Conservation (phyloP, 2,329 filamentous ascomycete species). For the Epichloe baconii region DNA sequence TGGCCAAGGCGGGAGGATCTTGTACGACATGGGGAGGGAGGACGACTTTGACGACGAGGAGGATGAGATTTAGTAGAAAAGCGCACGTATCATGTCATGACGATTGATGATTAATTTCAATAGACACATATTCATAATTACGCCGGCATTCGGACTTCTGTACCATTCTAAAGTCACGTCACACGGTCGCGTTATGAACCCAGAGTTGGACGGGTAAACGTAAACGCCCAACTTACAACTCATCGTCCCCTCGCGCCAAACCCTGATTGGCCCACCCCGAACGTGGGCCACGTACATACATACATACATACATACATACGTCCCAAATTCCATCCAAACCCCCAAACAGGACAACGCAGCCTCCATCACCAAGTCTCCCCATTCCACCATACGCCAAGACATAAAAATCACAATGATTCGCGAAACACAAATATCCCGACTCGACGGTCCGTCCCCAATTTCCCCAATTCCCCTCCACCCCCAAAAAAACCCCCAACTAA, state of each 20-base stretch:
- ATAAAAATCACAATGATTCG: conserved; percentile 51
- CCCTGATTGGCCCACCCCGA: conserved; percentile 10
- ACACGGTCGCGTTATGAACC: too few relatives aligned
- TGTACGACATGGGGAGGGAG: conserved; percentile 94
- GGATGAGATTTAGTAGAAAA: conserved; percentile 76
- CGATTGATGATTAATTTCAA: too few relatives aligned
- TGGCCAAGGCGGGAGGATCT: conserved; percentile 79
- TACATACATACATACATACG: too few relatives aligned
- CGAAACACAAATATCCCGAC: conserved; percentile 85
- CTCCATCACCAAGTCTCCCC: background rate
- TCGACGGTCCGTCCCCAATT: conserved; percentile 54
- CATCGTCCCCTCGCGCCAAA: background rate
- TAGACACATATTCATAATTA: too few relatives aligned
- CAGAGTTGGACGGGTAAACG: background rate
- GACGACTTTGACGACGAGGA: conserved; percentile 97
- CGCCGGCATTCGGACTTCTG: too few relatives aligned
- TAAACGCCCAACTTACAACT: background rate
- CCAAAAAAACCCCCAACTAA: too few relatives aligned
- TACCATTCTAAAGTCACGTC: too few relatives aligned
- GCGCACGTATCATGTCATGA: conserved; percentile 4
- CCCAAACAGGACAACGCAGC: background rate
- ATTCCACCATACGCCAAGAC: background rate
- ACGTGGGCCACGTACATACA: background rate
- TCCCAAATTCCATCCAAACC: too few relatives aligned
- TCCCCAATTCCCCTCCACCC: too few relatives aligned